A percentile compares a stretch with the other conserved stretches of the same genome.
phyloP scores from a whole-genome alignment of 495 filamentous ascomycete genomes.

The Hypoxylon cercidicola region DNA sequence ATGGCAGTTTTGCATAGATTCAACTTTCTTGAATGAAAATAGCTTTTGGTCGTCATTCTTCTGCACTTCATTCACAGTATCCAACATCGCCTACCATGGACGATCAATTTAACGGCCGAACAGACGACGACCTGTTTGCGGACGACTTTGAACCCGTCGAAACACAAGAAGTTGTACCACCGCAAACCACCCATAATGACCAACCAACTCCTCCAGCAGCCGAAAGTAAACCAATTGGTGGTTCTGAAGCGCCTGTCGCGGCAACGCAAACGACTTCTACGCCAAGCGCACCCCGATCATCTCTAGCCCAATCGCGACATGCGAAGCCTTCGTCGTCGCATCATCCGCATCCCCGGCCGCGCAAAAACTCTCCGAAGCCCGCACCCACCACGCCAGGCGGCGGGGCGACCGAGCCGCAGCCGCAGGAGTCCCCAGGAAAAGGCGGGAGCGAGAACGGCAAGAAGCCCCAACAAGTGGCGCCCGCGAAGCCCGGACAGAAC shows the following conservation, averaged over 20 bases:
- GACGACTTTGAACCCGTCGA: conserved; percentile 61
- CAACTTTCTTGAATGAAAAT: neutral
- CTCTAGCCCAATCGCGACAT: conserved; percentile 56
- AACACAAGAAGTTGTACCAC: conserved; percentile 12
- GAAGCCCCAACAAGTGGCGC: conserved; percentile 12
- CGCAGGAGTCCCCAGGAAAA: conserved; percentile 9
- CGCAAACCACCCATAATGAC: conserved; percentile 3
- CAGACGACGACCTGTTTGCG: conserved; percentile 62
- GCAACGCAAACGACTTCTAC: conserved; percentile 11
- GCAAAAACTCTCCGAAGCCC: conserved; percentile 40
- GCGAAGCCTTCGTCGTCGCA: conserved; percentile 25
- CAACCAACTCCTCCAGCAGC: neutral
- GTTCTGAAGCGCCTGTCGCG: conserved; percentile 8
- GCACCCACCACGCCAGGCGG: conserved; percentile 15
- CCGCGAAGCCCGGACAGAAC: conserved; percentile 45
- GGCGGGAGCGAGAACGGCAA: conserved; percentile 15
- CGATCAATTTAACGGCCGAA: conserved; percentile 61
- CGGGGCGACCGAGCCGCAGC: neutral
- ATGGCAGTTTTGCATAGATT: neutral
- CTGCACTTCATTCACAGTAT: neutral
- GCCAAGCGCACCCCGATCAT: conserved; percentile 29
- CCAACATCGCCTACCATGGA: conserved; percentile 42
- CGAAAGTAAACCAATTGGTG: neutral
- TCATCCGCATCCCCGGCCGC: conserved; percentile 35
- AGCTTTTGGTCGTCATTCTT: neutral